Percentiles rank a stretch among this genome's conserved stretches.
phyloP scores from a whole-genome alignment of 495 filamentous ascomycete genomes.

The Aspergillus incahuasiensis region DNA sequence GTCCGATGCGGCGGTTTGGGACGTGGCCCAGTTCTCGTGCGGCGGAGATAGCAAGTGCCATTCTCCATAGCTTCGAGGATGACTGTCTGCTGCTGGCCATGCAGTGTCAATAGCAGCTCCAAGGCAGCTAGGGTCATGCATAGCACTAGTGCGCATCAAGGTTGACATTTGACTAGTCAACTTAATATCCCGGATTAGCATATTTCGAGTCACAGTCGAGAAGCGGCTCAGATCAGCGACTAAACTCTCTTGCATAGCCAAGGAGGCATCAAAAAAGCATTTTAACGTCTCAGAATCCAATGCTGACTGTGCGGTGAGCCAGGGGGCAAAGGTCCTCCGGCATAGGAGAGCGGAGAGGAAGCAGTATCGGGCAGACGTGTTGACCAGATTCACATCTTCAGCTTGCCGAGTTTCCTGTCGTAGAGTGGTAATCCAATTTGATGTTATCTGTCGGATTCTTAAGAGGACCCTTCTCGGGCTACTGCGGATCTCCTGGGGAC shows the following conservation, averaged over 20 bases:
- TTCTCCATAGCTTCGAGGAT: conserved; percentile 16
- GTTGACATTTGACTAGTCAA: conserved; percentile 32
- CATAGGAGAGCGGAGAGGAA: conserved; percentile 34
- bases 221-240: conserved; percentile 16
- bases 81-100: conserved; percentile 10
- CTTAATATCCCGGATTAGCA: conserved; percentile 46
- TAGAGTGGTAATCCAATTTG: conserved; percentile 42
- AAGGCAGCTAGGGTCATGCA: conserved; percentile 21
- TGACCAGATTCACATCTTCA: conserved; percentile 32
- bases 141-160: conserved; percentile 21
- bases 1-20: conserved; percentile 14
- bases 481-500: background rate
- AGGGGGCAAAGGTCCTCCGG: conserved; percentile 29
- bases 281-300: conserved; percentile 23
- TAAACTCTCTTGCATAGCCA: conserved; percentile 33
- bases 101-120: conserved; percentile 16
- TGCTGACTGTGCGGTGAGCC: conserved; percentile 9
- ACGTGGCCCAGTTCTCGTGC: conserved; percentile 25
- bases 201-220: conserved; percentile 18
- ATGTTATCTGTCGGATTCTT: conserved; percentile 22
- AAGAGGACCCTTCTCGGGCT: conserved; percentile 13
- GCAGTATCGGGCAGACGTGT: conserved; percentile 23
- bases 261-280: conserved; percentile 33
- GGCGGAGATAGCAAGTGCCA: conserved; percentile 21
- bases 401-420: conserved; percentile 39